Evolutionary conservation across 371 early-diverging fungal genomes (phyloP), one percentile per base, ranked within the genome.

Genomic region (Mucor ambiguus): DNA sequence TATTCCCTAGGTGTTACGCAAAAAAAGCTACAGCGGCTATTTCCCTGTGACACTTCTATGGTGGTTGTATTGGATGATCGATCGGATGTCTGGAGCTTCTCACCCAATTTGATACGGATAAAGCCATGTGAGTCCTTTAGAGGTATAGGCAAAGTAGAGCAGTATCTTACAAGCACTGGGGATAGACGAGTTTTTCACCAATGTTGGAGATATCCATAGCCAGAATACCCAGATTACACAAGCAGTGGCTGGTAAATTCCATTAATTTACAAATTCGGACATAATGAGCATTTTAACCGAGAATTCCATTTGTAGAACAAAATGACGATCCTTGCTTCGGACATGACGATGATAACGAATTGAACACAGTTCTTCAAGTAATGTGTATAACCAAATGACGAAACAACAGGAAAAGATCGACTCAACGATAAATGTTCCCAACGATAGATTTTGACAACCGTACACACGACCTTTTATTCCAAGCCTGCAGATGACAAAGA

Each of bases 21-120:
- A 56, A 99, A 99, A 81, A 88, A 84, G 20, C 85, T 99, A 14
- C 81, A 92, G 44, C 82, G 99, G 24, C 84, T 99, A 37, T 98
- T 99, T 70, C 98, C 99, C 3, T 92, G 92, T 69, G 96, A 98
- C 72, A 91, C 92, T 33, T 95, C 93, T 35, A 98, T 98, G 96
- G 99, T 99, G 0, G 94, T 98, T 2, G 94, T 97, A 24, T 79
- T 99, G 37, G 99, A 99, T 79, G 99, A 99, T 79, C 89, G 99
- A 22, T 92, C 91, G 0, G 99, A 99, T 75, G 95, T 99, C 0
- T 99, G 99, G 99, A 84, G 88, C 33, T 93, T 91, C 85, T 90
- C 96, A 5, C 93, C 91, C 4, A 96, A 96, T 76, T 70, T 98
- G 29, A 89, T 98, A 60, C 87, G 91, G 61, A 93, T 98, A 26